phyloP scores from a whole-genome alignment of 2,329 filamentous ascomycete genomes.

The Penicillium sumatraense region DNA sequence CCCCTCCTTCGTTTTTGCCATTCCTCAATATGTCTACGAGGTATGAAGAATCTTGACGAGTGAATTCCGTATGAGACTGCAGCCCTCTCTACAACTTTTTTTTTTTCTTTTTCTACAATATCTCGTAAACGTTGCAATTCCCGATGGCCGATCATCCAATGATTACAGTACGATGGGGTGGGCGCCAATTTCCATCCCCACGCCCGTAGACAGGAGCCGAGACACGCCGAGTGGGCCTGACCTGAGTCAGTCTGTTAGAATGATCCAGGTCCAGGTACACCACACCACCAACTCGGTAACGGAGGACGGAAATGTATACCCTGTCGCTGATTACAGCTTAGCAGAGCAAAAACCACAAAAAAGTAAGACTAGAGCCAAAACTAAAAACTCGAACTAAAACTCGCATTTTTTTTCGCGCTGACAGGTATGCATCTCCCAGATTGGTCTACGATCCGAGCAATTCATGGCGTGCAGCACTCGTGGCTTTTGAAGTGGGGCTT shows the following conservation, averaged over 20 bases:
- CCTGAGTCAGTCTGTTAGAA: neutral
- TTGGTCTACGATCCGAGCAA: constrained; percentile 9
- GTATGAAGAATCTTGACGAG: constrained; percentile 1
- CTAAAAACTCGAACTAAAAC: neutral
- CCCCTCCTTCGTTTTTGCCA: neutral
- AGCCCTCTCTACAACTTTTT: neutral
- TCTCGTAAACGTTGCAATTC: too few species aligned
- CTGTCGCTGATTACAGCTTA: neutral
- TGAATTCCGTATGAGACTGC: neutral
- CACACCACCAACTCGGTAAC: neutral
- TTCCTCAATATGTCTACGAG: neutral
- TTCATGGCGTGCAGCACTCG: constrained; percentile 28
- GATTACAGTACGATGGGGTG: neutral
- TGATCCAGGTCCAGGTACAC: neutral
- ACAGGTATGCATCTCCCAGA: constrained; percentile 18
- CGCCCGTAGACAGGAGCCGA: neutral
- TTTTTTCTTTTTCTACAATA: neutral
- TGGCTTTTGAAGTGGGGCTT: constrained; percentile 9
- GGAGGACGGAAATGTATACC: neutral
- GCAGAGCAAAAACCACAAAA: neutral
- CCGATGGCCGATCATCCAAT: neutral
- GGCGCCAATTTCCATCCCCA: neutral
- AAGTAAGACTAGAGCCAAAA: neutral
- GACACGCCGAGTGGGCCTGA: neutral
- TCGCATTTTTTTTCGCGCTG: neutral